phyloP scores from a whole-genome alignment of 1,139 yeast species.

The Geotrichum fermentans region DNA sequence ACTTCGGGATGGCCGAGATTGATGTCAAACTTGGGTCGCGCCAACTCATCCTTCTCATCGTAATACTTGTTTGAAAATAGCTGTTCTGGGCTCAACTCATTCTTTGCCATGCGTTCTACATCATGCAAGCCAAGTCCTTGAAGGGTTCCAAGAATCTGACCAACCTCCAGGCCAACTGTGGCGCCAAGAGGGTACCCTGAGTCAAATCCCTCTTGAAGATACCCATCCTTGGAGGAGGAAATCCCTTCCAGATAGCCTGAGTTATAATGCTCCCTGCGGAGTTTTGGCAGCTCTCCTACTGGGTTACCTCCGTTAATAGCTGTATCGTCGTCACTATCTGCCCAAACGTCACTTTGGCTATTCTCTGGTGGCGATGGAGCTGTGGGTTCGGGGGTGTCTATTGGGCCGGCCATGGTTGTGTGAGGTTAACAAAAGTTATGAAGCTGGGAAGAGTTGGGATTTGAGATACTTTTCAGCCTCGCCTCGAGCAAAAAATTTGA shows the following conservation, averaged over 20 bases:
- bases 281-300: slow-evolving; percentile 12
- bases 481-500: neutral
- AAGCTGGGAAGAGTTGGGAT: neutral
- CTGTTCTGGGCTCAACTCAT: slow-evolving; percentile 49
- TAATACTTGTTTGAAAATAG: slow-evolving; percentile 51
- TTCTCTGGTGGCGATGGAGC: neutral
- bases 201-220: slow-evolving; percentile 78
- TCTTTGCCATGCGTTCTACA: slow-evolving; percentile 40
- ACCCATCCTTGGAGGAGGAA: slow-evolving; percentile 59
- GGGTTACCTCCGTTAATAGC: no score
- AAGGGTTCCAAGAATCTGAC: slow-evolving; percentile 56
- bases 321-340: slow-evolving; percentile 18
- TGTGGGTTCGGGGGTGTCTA: neutral
- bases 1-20: slow-evolving; percentile 20
- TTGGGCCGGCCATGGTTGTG: slow-evolving; percentile 1
- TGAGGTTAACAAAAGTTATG: no score
- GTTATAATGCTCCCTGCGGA: slow-evolving; percentile 61
- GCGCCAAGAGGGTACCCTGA: slow-evolving; percentile 76
- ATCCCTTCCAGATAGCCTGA: slow-evolving; percentile 86
- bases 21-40: slow-evolving; percentile 23
- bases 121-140: slow-evolving; percentile 33
- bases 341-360: slow-evolving; percentile 22
- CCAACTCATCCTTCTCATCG: slow-evolving; percentile 43
- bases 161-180: slow-evolving; percentile 58
- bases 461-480: neutral